These are phyloP conservation scores for Allium sativum DNA, from an alignment of 106 monocot genomes.

Conservation along the genomic window DNA sequence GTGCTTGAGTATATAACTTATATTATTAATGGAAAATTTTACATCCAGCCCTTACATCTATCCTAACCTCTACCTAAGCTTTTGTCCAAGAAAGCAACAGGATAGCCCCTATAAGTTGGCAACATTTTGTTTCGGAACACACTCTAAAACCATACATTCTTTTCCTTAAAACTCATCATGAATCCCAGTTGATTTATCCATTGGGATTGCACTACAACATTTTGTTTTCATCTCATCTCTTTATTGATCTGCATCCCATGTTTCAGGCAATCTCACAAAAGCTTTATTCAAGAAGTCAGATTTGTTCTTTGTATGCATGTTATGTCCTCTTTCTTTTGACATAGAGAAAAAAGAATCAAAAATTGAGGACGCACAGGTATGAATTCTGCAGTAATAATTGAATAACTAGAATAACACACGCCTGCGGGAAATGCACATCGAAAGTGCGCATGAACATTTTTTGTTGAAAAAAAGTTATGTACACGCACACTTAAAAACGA, in stretches of 20 bases:
- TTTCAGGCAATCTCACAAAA: slow-evolving; percentile 80
- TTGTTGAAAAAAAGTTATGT: too few species aligned
- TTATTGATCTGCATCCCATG: slow-evolving; percentile 8
- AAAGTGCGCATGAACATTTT: too few species aligned
- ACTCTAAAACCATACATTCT: not conserved
- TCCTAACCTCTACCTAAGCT: not conserved
- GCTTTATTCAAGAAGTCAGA: slow-evolving; percentile 86
- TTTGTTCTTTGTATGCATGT: slow-evolving; percentile 80
- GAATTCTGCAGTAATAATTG: too few species aligned
- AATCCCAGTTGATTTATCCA: not conserved
- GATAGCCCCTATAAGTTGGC: not conserved
- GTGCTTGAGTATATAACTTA: too few species aligned
- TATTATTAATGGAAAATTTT: too few species aligned
- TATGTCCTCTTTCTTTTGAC: slow-evolving; percentile 61
- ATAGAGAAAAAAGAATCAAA: slow-evolving; percentile 85
- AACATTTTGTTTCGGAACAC: not conserved
- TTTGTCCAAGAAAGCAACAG: not conserved
- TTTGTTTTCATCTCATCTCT: not conserved
- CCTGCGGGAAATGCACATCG: too few species aligned
- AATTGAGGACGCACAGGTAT: slow-evolving; percentile 85
- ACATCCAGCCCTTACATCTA: too few species aligned
- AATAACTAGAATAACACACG: too few species aligned
- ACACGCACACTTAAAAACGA: too few species aligned
- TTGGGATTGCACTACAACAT: not conserved
- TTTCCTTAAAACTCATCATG: not conserved